A percentile compares a stretch with the other conserved stretches of the same genome.
These are phyloP conservation scores for Coffea humblotiana DNA, from an alignment of 305 asterid genomes.

Conservation along the genomic window DNA sequence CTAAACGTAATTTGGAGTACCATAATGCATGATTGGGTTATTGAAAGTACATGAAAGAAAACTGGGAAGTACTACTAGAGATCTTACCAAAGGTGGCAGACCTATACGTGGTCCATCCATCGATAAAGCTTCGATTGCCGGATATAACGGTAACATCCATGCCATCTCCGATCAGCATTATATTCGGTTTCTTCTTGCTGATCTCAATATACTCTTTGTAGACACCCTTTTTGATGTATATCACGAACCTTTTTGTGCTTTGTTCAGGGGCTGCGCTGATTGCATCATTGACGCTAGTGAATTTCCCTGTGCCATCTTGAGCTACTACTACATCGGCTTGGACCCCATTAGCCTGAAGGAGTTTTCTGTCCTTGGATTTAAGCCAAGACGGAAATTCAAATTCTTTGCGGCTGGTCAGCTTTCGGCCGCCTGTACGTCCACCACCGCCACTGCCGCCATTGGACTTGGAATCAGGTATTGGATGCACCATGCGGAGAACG, in stretches of 20 bases:
- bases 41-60: background rate
- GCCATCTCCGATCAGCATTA: slow-evolving; percentile 92
- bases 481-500: slow-evolving; percentile 49
- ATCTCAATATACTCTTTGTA: slow-evolving; percentile 73
- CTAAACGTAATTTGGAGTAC: no score
- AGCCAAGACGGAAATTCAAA: slow-evolving; percentile 67
- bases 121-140: slow-evolving; percentile 60
- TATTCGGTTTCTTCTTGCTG: slow-evolving; percentile 76
- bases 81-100: slow-evolving; percentile 80
- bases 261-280: slow-evolving; percentile 53
- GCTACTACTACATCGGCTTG: slow-evolving; percentile 64
- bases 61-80: background rate
- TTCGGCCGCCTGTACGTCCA: slow-evolving; percentile 32
- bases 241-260: slow-evolving; percentile 43
- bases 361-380: slow-evolving; percentile 40
- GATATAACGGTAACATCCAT: slow-evolving; percentile 61
- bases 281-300: slow-evolving; percentile 53
- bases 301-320: slow-evolving; percentile 66
- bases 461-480: slow-evolving; percentile 23
- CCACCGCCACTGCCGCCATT: background rate
- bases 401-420: slow-evolving; percentile 18
- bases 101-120: slow-evolving; percentile 77
- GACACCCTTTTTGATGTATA: slow-evolving; percentile 69
- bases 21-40: background rate
- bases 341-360: slow-evolving; percentile 38